These are phyloP conservation scores for Ambrosiella beaveri DNA, from an alignment of 2,329 filamentous ascomycete species.

Conservation along the genomic window DNA sequence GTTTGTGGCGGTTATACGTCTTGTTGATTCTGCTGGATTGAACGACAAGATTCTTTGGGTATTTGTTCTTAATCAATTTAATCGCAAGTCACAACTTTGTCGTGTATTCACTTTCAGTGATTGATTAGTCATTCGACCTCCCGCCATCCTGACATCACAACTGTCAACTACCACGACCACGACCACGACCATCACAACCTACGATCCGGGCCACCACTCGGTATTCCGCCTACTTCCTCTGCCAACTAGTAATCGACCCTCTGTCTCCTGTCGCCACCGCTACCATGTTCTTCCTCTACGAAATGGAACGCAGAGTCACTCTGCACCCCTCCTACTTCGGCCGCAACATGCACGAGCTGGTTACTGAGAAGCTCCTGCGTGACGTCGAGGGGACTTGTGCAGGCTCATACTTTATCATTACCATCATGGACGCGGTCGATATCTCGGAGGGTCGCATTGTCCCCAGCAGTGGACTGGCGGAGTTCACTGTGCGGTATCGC, in stretches of 20 bases:
- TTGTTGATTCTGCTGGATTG: background rate
- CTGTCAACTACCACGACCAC: background rate
- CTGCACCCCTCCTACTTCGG: constrained; percentile 96
- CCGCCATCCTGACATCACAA: background rate
- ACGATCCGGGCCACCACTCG: background rate
- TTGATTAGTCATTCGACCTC: background rate
- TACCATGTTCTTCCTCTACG: constrained; percentile 94
- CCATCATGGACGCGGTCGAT: constrained; percentile 91
- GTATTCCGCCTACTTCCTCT: background rate
- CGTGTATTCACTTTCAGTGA: background rate
- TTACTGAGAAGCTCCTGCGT: constrained; percentile 73
- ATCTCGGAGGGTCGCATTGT: constrained; percentile 87
- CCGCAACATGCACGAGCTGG: constrained; percentile 77
- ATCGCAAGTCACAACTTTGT: background rate
- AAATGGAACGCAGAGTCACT: constrained; percentile 85
- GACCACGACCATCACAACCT: background rate
- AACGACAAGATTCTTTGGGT: background rate
- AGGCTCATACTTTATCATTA: constrained; percentile 93
- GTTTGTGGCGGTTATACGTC: background rate
- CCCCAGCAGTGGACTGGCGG: constrained; percentile 76
- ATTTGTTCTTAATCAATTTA: background rate
- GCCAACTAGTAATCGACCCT: background rate
- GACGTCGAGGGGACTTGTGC: constrained; percentile 93
- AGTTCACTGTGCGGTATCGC: constrained; percentile 88
- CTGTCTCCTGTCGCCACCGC: background rate